Evolutionary conservation across 495 filamentous ascomycete species (phyloP).

Genomic region (Aspergillus haitiensis): DNA sequence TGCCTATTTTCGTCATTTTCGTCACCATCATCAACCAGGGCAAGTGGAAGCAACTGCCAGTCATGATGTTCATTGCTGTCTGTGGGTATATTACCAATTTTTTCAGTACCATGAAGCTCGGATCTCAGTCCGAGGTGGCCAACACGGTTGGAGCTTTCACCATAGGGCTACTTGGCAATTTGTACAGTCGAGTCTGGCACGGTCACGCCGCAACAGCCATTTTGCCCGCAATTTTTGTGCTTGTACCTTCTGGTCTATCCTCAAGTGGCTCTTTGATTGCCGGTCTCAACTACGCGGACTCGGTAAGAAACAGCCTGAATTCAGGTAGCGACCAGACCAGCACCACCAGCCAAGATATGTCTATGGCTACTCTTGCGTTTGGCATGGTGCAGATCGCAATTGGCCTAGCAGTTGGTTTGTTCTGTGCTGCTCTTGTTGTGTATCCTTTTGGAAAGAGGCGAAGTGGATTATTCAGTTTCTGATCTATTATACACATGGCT

Average conservation of each 20-base stretch:
- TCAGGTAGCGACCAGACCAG: slow-evolving; percentile 41
- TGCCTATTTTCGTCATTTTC: slow-evolving; percentile 75
- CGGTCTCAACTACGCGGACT: slow-evolving; percentile 74
- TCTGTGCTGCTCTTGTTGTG: slow-evolving; percentile 77
- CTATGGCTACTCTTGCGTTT: slow-evolving; percentile 76
- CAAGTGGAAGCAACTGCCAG: slow-evolving; percentile 84
- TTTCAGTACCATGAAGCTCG: slow-evolving; percentile 70
- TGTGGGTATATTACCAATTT: slow-evolving; percentile 82
- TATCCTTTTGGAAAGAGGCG: slow-evolving; percentile 89
- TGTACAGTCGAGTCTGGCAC: slow-evolving; percentile 79
- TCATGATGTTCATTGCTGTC: slow-evolving; percentile 81
- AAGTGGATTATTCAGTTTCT: slow-evolving; percentile 87
- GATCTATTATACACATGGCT: slow-evolving; percentile 5
- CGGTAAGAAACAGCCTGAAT: slow-evolving; percentile 58
- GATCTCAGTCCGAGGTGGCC: slow-evolving; percentile 74
- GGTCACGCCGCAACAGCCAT: slow-evolving; percentile 88
- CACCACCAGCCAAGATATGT: slow-evolving; percentile 39
- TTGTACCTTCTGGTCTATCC: slow-evolving; percentile 86
- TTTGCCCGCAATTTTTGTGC: slow-evolving; percentile 89
- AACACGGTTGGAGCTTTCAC: slow-evolving; percentile 84
- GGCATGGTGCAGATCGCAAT: slow-evolving; percentile 91
- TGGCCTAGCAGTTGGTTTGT: slow-evolving; percentile 87
- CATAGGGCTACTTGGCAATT: slow-evolving; percentile 81
- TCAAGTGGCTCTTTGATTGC: slow-evolving; percentile 76
- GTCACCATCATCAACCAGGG: slow-evolving; percentile 86